Base-by-base conservation (phyloP, 129 eudicot genomes). In the Ambrosia artemisiifolia region DNA sequence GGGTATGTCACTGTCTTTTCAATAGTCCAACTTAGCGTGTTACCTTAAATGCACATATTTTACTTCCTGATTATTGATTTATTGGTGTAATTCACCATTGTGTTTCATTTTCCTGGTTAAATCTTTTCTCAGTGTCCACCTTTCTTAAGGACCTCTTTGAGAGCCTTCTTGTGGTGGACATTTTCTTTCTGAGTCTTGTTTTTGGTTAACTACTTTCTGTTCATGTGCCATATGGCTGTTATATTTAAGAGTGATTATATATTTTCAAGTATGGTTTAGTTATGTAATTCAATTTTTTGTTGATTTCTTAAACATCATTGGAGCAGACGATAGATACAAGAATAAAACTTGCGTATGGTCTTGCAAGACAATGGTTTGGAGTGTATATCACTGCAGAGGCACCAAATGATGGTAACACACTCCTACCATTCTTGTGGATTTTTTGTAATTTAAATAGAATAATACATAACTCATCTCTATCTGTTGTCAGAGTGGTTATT, bases 291-390 rank as follows among this genome's bases (percentile, higher is more conserved):
- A 53, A 51, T 12, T 64, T 67, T 48, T 18, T 77, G 62, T 73
- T 76, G 63, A 74, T 72, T 57, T 32, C 54, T 62, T 36, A 40
- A 38, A 49, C 60, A 64, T 69, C 16, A 33, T 50, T 67, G 67
- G 70, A 54, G 62, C 89, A 89, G 98, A 89, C 90, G 3, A 87
- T 94, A 76, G 91, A 84, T 80, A 90, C 98, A 68, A 90, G 96
- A 86, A 88, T 89, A 74, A 87, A 82, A 74, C 90, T 94, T 78
- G 95, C 97, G 42, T 82, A 87, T 84, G 95, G 91, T 59, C 96
- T 94, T 74, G 98, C 98, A 73, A 84, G 95, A 53, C 98, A 90
- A 87, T 94, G 98, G 98, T 94, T 94, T 87, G 98, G 98, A 76
- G 96, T 94, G 35, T 94, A 85, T 86, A 86, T 94, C 33, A 88